Base-by-base conservation (phyloP, 768 basidiomycete species). In the Phylloporus sp. region DNA sequence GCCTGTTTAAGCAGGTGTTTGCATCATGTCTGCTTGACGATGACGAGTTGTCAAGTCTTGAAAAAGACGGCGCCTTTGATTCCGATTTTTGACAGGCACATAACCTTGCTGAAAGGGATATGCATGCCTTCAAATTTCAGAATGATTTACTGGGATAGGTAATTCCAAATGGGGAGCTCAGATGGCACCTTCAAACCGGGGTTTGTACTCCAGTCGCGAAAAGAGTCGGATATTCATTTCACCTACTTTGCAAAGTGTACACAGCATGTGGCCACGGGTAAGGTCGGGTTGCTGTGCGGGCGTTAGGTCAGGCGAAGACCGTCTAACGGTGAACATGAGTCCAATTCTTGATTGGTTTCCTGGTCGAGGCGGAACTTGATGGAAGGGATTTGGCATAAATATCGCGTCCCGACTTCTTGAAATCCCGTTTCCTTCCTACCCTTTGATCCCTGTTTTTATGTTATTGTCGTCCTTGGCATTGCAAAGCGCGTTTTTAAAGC, bases 21-120 rank as follows among this genome's bases (percentile, higher is more conserved):
- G 69, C 64, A 6, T 67, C 68, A 17, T 73, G 72, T 45, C 46
- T 75, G 2, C 53, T 74, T 8, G 61, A 59, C 35, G 62, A 69
- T 14, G 57, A 63, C 21, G 71, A 73, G 41, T 52, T 71, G 4
- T 60, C 48, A 2, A 2, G 63, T 17, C 42, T 74, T 24, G 66
- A 59, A 45, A 58, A 59, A 20, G 49, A 52, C 5, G 63, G 63
- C 18, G 36, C 44, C 10, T 67, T 66, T 48, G 54, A 68, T 33
- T 65, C 59, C 14, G 63, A 65, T 20, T 57, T 50, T 49, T 64
- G 53, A 53, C 20, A 27, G 55, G 27, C n/a, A n/a, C n/a, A n/a
- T n/a, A n/a, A n/a, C n/a, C n/a, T n/a, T n/a, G n/a, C n/a, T n/a
- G n/a, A n/a, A n/a, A n/a, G n/a, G n/a, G n/a, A n/a, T n/a, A n/a